Conservation (phyloP, 192 early-diverging fungal genomes). For the Rhizoclosmatium sp. region DNA sequence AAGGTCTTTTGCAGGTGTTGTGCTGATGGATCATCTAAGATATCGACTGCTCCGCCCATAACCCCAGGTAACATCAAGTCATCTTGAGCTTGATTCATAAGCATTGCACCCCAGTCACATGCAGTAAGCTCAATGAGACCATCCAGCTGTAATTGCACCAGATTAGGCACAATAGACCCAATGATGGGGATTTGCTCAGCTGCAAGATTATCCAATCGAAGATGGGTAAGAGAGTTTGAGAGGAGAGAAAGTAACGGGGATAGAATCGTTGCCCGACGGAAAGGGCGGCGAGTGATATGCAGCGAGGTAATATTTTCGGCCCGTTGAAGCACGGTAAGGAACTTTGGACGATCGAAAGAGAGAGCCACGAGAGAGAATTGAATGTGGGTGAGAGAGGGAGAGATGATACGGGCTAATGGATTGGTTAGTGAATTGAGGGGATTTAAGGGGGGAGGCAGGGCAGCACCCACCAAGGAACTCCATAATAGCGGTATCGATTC, state of each 20-base stretch:
- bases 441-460: not conserved
- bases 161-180: slow-evolving; percentile 15
- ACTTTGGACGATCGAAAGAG: slow-evolving; percentile 30
- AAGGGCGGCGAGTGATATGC: slow-evolving; percentile 19
- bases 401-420: slow-evolving; percentile 21
- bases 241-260: slow-evolving; percentile 10
- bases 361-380: slow-evolving; percentile 28
- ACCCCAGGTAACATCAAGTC: not conserved
- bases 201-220: slow-evolving; percentile 24
- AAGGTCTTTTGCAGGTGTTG: not conserved
- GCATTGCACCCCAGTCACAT: not conserved
- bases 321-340: slow-evolving; percentile 15
- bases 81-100: not conserved
- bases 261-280: slow-evolving; percentile 24
- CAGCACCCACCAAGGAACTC: slow-evolving; percentile 14
- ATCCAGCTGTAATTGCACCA: slow-evolving; percentile 3
- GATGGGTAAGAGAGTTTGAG: slow-evolving; percentile 10
- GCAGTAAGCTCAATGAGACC: slow-evolving; percentile 7
- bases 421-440: not conserved
- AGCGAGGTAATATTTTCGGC: slow-evolving; percentile 18
- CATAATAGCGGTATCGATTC: slow-evolving; percentile 29
- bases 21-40: no score
- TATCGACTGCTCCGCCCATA: no score
- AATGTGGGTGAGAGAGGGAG: slow-evolving; percentile 20
- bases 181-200: slow-evolving; percentile 24